Base-by-base conservation (phyloP, 2,329 filamentous ascomycete species). In the Ceratocystis papillata region DNA sequence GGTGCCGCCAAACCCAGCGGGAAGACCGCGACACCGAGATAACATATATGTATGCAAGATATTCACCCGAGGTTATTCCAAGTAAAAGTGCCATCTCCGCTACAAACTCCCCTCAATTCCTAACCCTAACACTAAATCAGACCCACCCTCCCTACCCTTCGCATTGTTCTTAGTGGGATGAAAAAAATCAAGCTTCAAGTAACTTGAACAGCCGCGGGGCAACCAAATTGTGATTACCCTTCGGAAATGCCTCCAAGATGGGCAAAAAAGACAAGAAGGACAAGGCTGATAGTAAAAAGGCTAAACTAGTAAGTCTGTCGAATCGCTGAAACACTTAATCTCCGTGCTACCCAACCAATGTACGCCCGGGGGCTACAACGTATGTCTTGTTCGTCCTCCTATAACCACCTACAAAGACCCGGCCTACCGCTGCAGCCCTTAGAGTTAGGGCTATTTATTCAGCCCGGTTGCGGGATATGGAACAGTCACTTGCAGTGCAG, bases 181-280 rank as follows among this genome's bases (percentile, higher is more conserved):
- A 41, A 41, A 41, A 37, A 41, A 41, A 15, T 41, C 37, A 41
- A 15, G 37, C 37, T 41, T 41, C 37, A 41, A 3, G 10, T 15
- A 12, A 41, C 37, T 15, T 1, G 10, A 1, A 12, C 37, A 12
- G 12, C 37, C 37, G 10, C 37, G 10, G 10, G 37, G 10, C 37
- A 41, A 41, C 37, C 37, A 41, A 41, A 15, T 53, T 53, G 30
- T 53, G 7, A 53, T 15, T 28, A 37, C 25, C 6, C n/a, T 22
- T n/a, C n/a, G 22, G 6, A 53, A n/a, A 53, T 53, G n/a, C 17
- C 28, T 4, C n/a, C 55, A 59, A 15, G 17, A 59, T 80, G 80
- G 79, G 76, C 30, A 82, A 81, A 69, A 80, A 81, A 68, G 81
- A 82, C 71, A 82, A 81, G 55, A 59, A 59, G 30, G 71, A 70